phyloP scores from a whole-genome alignment of 2,329 filamentous ascomycete genomes.

The Metarhizium robertsii region DNA sequence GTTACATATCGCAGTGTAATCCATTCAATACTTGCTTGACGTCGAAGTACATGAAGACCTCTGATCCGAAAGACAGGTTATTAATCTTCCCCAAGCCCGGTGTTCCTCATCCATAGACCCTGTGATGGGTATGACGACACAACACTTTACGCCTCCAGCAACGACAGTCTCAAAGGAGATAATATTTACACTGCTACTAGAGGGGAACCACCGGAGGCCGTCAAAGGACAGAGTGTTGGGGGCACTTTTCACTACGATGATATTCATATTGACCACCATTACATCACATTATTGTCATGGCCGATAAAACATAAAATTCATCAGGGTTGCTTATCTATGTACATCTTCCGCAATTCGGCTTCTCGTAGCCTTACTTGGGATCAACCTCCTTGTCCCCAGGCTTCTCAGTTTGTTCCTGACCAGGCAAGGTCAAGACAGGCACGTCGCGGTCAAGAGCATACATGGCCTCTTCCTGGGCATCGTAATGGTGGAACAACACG shows the following conservation, averaged over 20 bases:
- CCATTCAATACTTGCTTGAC: no score
- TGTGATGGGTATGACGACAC: no score
- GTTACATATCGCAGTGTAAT: no score
- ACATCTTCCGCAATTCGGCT: neutral
- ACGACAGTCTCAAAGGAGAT: no score
- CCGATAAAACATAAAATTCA: conserved; percentile 1
- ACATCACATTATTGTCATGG: neutral
- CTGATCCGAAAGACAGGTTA: no score
- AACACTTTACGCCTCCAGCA: no score
- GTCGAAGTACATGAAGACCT: no score
- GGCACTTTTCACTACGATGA: neutral
- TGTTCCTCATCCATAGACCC: no score
- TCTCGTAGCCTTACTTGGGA: neutral
- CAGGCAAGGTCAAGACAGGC: conserved; percentile 10
- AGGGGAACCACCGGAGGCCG: no score
- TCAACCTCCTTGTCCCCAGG: neutral
- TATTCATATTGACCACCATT: conserved; percentile 1
- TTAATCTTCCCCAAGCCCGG: no score
- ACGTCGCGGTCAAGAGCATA: conserved; percentile 28
- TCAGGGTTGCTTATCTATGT: neutral
- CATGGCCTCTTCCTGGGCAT: conserved; percentile 27
- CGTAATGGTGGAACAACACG: conserved; percentile 27
- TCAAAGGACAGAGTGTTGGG: no score
- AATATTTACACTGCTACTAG: no score
- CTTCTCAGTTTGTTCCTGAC: neutral